Conservation (phyloP, 768 basidiomycete species). For the Lentinula guzmanii region DNA sequence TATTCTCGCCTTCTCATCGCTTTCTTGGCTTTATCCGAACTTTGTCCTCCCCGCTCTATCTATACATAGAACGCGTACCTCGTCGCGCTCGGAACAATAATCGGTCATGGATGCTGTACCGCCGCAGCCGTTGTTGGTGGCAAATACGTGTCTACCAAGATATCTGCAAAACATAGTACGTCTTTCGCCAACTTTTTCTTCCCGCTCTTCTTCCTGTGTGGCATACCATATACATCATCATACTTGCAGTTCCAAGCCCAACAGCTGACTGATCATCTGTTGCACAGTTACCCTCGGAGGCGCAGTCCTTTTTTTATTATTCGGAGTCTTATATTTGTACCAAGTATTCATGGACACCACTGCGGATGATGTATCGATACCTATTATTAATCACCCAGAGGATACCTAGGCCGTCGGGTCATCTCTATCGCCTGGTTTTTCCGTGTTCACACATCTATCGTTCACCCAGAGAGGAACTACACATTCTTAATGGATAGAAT, state of each 20-base stretch:
- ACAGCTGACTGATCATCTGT: not conserved
- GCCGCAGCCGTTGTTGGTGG: conserved; percentile 91
- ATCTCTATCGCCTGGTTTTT: too few relatives aligned
- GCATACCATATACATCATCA: too few relatives aligned
- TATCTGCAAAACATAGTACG: conserved; percentile 92
- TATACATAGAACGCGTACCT: conserved; percentile 77
- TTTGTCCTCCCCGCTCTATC: not conserved
- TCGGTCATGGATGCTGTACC: conserved; percentile 87
- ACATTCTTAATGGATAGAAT: too few relatives aligned
- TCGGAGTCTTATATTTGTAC: conserved; percentile 73
- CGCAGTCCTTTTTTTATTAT: conserved; percentile 76
- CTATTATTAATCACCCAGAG: conserved; percentile 5
- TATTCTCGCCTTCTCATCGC: not conserved
- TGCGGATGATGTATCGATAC: conserved; percentile 8
- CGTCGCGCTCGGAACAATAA: conserved; percentile 82
- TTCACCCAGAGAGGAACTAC: too few relatives aligned
- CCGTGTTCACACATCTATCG: too few relatives aligned
- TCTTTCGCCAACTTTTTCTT: conserved; percentile 5
- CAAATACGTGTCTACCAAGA: conserved; percentile 86
- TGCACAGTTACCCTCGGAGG: conserved; percentile 76
- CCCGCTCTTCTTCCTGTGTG: conserved; percentile 5
- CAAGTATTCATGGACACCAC: conserved; percentile 39
- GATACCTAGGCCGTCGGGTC: not conserved
- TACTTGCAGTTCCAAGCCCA: too few relatives aligned
- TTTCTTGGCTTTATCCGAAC: not conserved